These are phyloP conservation scores for Neurospora sp. DNA, from an alignment of 495 filamentous ascomycete genomes.

Conservation along the genomic window DNA sequence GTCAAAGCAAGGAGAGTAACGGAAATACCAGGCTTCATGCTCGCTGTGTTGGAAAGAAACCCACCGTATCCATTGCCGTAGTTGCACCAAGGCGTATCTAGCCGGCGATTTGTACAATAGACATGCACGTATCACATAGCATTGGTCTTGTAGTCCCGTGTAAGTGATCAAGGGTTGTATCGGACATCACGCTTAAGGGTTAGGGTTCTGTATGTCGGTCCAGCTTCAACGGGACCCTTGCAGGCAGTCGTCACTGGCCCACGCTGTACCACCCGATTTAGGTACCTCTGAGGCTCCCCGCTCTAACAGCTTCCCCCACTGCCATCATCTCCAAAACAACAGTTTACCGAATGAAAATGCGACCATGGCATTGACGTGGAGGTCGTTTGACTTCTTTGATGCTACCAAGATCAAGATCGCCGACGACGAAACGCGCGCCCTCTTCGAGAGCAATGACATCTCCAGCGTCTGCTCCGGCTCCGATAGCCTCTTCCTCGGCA, in stretches of 20 bases:
- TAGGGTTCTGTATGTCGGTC: neutral
- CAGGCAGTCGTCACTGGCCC: constrained; percentile 2
- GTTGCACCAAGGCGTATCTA: neutral
- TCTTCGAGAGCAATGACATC: constrained; percentile 40
- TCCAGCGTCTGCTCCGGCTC: constrained; percentile 70
- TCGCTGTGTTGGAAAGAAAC: neutral
- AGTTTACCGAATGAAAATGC: constrained; percentile 13
- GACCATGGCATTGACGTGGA: constrained; percentile 56
- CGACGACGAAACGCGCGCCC: constrained; percentile 49
- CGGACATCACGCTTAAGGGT: neutral
- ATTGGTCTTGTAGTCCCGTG: neutral
- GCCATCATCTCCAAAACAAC: neutral
- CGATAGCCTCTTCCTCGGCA: constrained; percentile 82
- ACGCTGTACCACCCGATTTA: neutral
- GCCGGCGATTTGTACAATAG: neutral
- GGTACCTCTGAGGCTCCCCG: neutral
- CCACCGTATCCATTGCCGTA: neutral
- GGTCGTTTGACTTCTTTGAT: constrained; percentile 98
- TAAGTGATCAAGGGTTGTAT: neutral
- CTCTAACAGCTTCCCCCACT: neutral
- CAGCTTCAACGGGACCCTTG: constrained; percentile 1
- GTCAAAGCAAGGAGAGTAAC: neutral
- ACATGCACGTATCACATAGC: neutral
- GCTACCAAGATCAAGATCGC: constrained; percentile 72
- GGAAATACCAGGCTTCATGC: neutral